phyloP scores from a whole-genome alignment of 1,284 basidiomycete species.

The Mycena sp. region DNA sequence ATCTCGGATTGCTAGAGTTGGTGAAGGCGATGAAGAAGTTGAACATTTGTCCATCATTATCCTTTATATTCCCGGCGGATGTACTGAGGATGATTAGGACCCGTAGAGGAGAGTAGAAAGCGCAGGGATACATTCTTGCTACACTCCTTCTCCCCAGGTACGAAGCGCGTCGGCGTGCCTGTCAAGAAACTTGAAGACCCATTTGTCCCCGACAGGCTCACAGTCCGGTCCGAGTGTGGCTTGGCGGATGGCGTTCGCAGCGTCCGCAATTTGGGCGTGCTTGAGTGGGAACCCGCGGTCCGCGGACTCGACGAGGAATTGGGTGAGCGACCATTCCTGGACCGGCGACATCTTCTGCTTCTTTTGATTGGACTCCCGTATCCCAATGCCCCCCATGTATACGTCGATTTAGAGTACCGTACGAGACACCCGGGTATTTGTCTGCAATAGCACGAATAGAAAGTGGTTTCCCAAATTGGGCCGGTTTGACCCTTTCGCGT shows the following conservation, averaged over 20 bases:
- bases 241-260: background rate
- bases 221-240: background rate
- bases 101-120: slow-evolving; percentile 2
- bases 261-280: background rate
- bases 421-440: background rate
- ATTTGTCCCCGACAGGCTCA: slow-evolving; percentile 7
- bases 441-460: slow-evolving; percentile 7
- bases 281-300: slow-evolving; percentile 16
- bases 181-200: slow-evolving; percentile 8
- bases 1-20: slow-evolving; percentile 1
- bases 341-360: slow-evolving; percentile 11
- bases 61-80: slow-evolving; percentile 1
- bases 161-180: slow-evolving; percentile 4
- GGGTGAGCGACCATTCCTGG: slow-evolving; percentile 14
- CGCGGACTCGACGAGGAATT: slow-evolving; percentile 11
- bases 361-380: background rate
- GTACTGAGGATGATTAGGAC: slow-evolving; percentile 2
- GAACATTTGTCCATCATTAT: background rate
- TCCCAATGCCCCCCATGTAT: background rate
- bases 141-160: no score
- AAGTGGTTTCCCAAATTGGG: background rate
- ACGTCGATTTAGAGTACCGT: slow-evolving; percentile 11
- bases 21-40: background rate
- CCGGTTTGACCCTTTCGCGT: background rate
- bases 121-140: no score